A percentile compares a stretch with the other conserved stretches of the same genome.
phyloP scores from a whole-genome alignment of 1,284 basidiomycete genomes.

The Puccinia triticina region DNA sequence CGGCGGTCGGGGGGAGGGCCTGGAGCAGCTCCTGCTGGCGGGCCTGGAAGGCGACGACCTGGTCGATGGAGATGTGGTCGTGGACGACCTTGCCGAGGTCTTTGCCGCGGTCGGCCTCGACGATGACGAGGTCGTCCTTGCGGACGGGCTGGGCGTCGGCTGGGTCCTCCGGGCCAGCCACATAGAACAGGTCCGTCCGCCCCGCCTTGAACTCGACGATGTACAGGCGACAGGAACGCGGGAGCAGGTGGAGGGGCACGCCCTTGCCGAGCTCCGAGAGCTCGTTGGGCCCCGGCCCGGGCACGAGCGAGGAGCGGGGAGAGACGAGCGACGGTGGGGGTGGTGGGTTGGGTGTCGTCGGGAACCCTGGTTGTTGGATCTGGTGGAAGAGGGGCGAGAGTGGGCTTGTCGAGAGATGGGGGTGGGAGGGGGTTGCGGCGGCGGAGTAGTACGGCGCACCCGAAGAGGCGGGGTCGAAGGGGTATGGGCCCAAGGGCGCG shows the following conservation, averaged over 20 bases:
- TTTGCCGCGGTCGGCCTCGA: constrained; percentile 92
- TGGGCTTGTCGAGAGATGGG: constrained; percentile 11
- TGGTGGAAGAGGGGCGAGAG: constrained; percentile 29
- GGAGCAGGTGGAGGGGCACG: constrained; percentile 78
- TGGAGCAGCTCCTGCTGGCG: constrained; percentile 64
- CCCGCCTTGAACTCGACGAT: constrained; percentile 98
- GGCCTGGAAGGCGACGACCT: constrained; percentile 86
- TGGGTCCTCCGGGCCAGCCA: no score
- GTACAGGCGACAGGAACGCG: constrained; percentile 79
- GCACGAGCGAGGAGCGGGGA: constrained; percentile 1
- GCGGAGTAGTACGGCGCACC: constrained; percentile 6
- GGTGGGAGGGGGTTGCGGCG: neutral
- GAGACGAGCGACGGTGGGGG: no score
- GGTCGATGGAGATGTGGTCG: constrained; percentile 82
- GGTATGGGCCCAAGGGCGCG: constrained; percentile 9
- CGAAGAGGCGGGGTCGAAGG: constrained; percentile 27
- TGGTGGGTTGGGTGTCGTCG: constrained; percentile 41
- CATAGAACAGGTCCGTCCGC: constrained; percentile 89
- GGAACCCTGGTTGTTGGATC: constrained; percentile 32
- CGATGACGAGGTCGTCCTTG: constrained; percentile 88
- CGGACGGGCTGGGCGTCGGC: constrained; percentile 66
- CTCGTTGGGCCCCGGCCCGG: constrained; percentile 53
- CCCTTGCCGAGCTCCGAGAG: constrained; percentile 78
- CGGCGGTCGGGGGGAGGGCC: neutral
- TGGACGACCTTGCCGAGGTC: constrained; percentile 81